Evolutionary conservation across 345 rosid genomes (phyloP), one percentile per base, ranked within the genome.

Genomic region (Ceriops decandra): DNA sequence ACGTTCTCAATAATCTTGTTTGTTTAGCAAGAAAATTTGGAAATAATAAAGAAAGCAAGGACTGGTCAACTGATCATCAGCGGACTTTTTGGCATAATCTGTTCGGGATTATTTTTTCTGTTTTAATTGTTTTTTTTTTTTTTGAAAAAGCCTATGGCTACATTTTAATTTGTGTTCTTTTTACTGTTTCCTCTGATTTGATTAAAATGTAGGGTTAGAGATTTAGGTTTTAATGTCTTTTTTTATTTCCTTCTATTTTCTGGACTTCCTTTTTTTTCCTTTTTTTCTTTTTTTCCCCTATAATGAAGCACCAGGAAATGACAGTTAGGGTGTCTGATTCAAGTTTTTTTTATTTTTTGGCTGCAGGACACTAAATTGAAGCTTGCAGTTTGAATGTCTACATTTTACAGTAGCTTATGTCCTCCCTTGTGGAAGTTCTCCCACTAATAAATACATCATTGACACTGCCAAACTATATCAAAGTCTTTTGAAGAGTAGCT

Each of bases 1-100:
- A 27, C 10, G 7, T 64, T 56, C 19, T 52, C 64, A 54, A 52
- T 73, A 42, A 42, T 60, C 60, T 5, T 64, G 64, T 66, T 76
- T 64, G 49, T 38, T 65, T 66, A 35, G 27, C 5, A 16, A 66
- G 67, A 61, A 59, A 67, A 60, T 68, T 57, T n/a, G 52, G 19
- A 47, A 42, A 52, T n/a, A 59, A 57, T 46, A 3, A 6, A 17
- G 52, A 33, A 21, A 8, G 20, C 30, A 7, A 52, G 33, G 6
- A 52, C 4, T 21, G 64, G 46, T 42, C 27, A 42, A 30, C 31
- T 36, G 35, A 54, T 2, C 16, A 7, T 17, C 49, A 54, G 35
- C 35, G 30, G 61, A 57, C 24, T 17, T 5, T 38, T 56, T 24
- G 56, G 52, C n/a, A 16, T n/a, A 19, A 11, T 19, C 46, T 62